Conservation (phyloP, 192 early-diverging fungal genomes). For the Coemansia sp. region DNA sequence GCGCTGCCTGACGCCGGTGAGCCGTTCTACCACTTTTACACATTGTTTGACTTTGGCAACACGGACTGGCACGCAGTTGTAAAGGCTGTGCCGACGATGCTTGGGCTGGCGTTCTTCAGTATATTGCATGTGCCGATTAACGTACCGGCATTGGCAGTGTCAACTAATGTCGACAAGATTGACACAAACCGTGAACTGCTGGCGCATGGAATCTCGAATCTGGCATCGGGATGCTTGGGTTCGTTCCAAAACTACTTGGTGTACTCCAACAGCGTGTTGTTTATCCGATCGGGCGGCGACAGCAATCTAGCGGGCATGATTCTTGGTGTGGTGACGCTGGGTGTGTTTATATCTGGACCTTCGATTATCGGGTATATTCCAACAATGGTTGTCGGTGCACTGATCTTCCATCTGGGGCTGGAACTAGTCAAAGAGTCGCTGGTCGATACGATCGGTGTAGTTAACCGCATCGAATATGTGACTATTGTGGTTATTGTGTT, state of each 20-base stretch:
- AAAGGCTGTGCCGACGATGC: slow-evolving; percentile 82
- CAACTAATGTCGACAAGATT: slow-evolving; percentile 82
- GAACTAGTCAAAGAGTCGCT: slow-evolving; percentile 92
- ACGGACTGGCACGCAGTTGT: slow-evolving; percentile 68
- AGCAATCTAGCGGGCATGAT: slow-evolving; percentile 83
- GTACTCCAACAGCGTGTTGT: slow-evolving; percentile 89
- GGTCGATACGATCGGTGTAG: slow-evolving; percentile 80
- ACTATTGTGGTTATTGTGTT: slow-evolving; percentile 85
- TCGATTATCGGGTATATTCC: slow-evolving; percentile 91
- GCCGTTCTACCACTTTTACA: slow-evolving; percentile 90
- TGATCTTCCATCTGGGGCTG: slow-evolving; percentile 95
- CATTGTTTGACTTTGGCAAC: slow-evolving; percentile 58
- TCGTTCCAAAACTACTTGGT: slow-evolving; percentile 88
- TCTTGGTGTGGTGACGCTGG: slow-evolving; percentile 71
- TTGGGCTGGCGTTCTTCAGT: slow-evolving; percentile 93
- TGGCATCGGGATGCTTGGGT: slow-evolving; percentile 75
- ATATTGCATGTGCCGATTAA: slow-evolving; percentile 98
- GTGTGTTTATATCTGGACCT: slow-evolving; percentile 79
- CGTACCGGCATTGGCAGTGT: slow-evolving; percentile 89
- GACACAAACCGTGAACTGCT: slow-evolving; percentile 91
- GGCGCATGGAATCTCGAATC: slow-evolving; percentile 89
- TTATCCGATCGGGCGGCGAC: slow-evolving; percentile 89
- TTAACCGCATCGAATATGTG: slow-evolving; percentile 85
- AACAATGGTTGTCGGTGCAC: slow-evolving; percentile 87
- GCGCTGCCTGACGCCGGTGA: slow-evolving; percentile 65